These are phyloP conservation scores for Nothophytophthora sp. DNA, from an alignment of 352 stramenopile genomes.

Conservation along the genomic window DNA sequence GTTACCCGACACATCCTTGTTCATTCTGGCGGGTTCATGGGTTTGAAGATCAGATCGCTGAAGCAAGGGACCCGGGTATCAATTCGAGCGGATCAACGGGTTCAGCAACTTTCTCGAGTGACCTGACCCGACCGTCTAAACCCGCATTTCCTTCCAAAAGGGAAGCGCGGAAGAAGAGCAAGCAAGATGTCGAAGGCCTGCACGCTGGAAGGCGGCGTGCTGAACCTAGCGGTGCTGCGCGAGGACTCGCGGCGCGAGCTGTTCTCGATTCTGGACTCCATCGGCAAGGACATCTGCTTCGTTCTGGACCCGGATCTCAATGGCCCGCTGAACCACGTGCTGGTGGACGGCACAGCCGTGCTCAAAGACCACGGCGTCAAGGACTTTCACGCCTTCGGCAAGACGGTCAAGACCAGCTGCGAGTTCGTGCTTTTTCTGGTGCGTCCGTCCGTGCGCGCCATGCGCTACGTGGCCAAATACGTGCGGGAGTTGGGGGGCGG, in stretches of 20 bases:
- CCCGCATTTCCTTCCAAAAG: no score
- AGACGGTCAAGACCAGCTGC: conserved; percentile 76
- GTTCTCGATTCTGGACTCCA: conserved; percentile 82
- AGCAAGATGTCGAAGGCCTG: conserved; percentile 73
- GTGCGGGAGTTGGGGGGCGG: conserved; percentile 54
- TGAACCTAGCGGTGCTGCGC: conserved; percentile 86
- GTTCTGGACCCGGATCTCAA: conserved; percentile 85
- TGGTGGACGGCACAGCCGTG: conserved; percentile 84
- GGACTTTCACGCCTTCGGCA: conserved; percentile 83
- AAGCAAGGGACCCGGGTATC: no score
- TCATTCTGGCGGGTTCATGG: no score
- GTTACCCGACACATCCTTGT: no score
- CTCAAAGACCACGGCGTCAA: conserved; percentile 88
- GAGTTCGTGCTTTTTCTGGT: conserved; percentile 92
- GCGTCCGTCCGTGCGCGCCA: conserved; percentile 68
- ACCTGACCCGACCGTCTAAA: no score
- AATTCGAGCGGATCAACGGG: no score
- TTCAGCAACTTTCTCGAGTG: no score
- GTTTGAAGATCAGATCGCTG: no score
- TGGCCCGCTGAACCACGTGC: conserved; percentile 82
- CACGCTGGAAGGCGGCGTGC: conserved; percentile 80
- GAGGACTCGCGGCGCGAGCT: conserved; percentile 84
- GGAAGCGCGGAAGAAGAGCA: not conserved
- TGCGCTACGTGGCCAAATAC: conserved; percentile 85
- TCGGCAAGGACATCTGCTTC: conserved; percentile 88